Conservation (phyloP, 495 filamentous ascomycete genomes). For the Lasiosphaeriaceae sp. region DNA sequence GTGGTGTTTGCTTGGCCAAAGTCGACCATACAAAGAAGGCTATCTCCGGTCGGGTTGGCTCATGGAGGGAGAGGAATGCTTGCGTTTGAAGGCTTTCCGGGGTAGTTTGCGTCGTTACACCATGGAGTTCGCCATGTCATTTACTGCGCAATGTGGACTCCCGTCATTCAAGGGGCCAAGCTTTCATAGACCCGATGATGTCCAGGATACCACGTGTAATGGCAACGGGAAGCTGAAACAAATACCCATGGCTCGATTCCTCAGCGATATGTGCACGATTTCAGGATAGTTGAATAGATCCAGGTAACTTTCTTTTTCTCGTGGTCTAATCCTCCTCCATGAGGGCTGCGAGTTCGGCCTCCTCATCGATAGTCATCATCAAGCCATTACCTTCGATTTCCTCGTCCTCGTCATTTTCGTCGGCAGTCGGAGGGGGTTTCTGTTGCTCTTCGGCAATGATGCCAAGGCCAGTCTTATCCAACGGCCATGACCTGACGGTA, state of each 20-base stretch:
- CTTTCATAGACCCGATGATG: too few species aligned
- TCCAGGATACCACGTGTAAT: neutral
- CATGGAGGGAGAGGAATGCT: too few species aligned
- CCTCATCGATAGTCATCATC: slow-evolving; percentile 74
- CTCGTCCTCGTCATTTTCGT: slow-evolving; percentile 39
- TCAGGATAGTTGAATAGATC: neutral
- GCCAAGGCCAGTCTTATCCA: slow-evolving; percentile 61
- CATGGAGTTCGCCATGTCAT: too few species aligned
- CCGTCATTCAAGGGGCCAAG: too few species aligned
- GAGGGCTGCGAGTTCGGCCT: slow-evolving; percentile 80
- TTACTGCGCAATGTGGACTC: neutral
- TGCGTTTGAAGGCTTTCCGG: too few species aligned
- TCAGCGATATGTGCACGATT: neutral
- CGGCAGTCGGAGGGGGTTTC: slow-evolving; percentile 31
- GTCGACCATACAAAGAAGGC: too few species aligned
- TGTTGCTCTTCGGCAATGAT: slow-evolving; percentile 50
- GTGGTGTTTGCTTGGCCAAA: too few species aligned
- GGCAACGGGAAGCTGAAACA: neutral
- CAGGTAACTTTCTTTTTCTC: neutral
- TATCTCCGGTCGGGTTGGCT: too few species aligned
- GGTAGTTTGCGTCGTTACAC: too few species aligned
- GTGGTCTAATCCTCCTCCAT: slow-evolving; percentile 62
- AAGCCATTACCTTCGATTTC: slow-evolving; percentile 25
- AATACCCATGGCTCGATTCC: neutral
- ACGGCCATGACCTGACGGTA: slow-evolving; percentile 77